A percentile compares a stretch with the other conserved stretches of the same genome.
Conservation (phyloP, 2,329 filamentous ascomycete genomes). For the Parascedosporium putredinis region DNA sequence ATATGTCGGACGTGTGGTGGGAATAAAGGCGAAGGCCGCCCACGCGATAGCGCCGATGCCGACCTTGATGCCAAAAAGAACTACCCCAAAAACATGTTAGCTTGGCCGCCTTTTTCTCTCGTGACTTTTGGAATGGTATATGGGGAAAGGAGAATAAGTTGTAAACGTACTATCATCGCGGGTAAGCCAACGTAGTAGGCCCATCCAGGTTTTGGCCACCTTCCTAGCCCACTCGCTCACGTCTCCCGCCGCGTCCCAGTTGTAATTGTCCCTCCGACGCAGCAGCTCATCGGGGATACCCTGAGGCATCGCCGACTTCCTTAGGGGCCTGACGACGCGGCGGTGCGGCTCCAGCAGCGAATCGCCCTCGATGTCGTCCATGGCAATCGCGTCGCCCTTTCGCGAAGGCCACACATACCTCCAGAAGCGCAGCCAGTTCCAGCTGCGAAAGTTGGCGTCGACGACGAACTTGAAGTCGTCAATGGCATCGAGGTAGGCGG, state of each 20-base stretch:
- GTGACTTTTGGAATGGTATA: too few species aligned
- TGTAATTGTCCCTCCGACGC: constrained; percentile 40
- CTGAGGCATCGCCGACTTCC: constrained; percentile 41
- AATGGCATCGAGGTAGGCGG: constrained; percentile 69
- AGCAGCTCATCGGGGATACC: constrained; percentile 46
- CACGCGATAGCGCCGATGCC: constrained; percentile 82
- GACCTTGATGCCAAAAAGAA: constrained; percentile 82
- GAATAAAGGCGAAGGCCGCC: constrained; percentile 79
- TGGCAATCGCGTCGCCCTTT: constrained; percentile 12
- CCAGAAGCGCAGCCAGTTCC: constrained; percentile 88
- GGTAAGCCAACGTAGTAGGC: constrained; percentile 34
- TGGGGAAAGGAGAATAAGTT: too few species aligned
- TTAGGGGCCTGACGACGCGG: constrained; percentile 6
- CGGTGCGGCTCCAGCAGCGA: constrained; percentile 24
- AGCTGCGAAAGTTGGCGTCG: constrained; percentile 52
- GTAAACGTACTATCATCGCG: constrained; percentile 41
- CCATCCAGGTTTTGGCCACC: constrained; percentile 35
- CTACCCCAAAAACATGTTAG: constrained; percentile 14
- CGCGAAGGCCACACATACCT: constrained; percentile 16
- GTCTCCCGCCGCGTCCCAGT: constrained; percentile 44
- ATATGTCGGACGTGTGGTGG: constrained; percentile 68
- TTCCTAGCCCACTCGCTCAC: constrained; percentile 31
- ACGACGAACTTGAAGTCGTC: constrained; percentile 72
- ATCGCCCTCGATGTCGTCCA: constrained; percentile 32
- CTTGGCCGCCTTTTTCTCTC: too few species aligned